Evolutionary conservation across 2,329 filamentous ascomycete genomes (phyloP).

Genomic region (Boeremia exigua): DNA sequence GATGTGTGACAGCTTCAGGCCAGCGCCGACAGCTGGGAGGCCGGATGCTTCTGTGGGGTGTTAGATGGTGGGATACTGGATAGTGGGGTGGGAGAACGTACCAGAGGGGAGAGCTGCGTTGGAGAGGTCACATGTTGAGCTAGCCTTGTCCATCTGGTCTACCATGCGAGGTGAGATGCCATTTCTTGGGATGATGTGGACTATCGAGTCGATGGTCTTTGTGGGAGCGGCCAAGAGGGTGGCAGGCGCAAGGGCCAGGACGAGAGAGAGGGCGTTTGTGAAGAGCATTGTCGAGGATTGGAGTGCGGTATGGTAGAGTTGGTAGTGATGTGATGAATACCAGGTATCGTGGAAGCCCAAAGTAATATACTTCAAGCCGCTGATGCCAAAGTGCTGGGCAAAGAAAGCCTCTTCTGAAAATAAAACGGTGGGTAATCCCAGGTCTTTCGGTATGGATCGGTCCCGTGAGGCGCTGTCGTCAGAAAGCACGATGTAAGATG

Average conservation of each 20-base stretch:
- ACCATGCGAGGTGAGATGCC: conserved; percentile 22
- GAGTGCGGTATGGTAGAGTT: neutral
- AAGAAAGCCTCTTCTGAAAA: conserved; percentile 4
- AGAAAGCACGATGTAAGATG: neutral
- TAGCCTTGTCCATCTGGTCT: conserved; percentile 27
- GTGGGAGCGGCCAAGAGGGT: conserved; percentile 44
- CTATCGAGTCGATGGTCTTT: conserved; percentile 28
- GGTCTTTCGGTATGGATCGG: neutral
- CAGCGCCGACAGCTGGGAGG: conserved; percentile 66
- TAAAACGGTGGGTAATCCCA: neutral
- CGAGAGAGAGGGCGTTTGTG: conserved; percentile 36
- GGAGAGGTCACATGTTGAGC: conserved; percentile 39
- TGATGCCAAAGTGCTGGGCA: conserved; percentile 1
- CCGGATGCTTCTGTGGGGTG: conserved; percentile 57
- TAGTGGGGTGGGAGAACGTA: conserved; percentile 23
- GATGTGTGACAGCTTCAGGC: conserved; percentile 74
- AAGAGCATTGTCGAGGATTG: conserved; percentile 41
- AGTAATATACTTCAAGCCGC: conserved; percentile 13
- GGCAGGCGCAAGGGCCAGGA: conserved; percentile 44
- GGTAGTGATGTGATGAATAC: neutral
- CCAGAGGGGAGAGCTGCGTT: conserved; percentile 38
- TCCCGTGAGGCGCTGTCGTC: conserved; percentile 12
- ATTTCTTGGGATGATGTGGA: conserved; percentile 24
- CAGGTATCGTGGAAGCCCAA: conserved; percentile 6
- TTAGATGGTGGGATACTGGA: conserved; percentile 21